These are phyloP conservation scores for Tolypocladium inflatum DNA, from an alignment of 2,329 filamentous ascomycete genomes.

Conservation along the genomic window DNA sequence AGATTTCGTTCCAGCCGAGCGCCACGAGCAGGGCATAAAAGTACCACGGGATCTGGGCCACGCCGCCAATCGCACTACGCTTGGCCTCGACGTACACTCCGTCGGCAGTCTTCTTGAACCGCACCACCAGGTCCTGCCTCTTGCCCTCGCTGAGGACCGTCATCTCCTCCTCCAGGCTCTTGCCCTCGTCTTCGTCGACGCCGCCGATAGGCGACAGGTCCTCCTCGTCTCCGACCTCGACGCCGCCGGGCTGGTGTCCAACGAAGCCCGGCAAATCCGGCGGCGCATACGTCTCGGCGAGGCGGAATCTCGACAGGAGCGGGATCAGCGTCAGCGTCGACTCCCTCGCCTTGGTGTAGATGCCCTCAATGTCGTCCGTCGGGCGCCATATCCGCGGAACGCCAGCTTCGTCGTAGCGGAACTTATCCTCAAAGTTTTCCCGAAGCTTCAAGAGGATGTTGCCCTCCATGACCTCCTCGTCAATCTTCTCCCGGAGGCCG, in stretches of 20 bases:
- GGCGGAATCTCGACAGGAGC: conserved; percentile 73
- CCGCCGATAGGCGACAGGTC: conserved; percentile 84
- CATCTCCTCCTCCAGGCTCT: conserved; percentile 93
- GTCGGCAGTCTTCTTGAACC: conserved; percentile 98
- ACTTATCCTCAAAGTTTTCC: conserved; percentile 99
- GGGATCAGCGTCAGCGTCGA: conserved; percentile 88
- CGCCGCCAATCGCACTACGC: conserved; percentile 87
- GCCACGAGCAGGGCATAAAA: conserved; percentile 86
- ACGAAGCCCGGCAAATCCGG: conserved; percentile 83
- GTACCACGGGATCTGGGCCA: conserved; percentile 88
- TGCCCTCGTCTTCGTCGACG: conserved; percentile 88
- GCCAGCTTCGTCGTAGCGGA: conserved; percentile 90
- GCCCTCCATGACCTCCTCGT: conserved; percentile 96
- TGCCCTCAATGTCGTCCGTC: conserved; percentile 90
- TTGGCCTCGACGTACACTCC: conserved; percentile 98
- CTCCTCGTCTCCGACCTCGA: conserved; percentile 78
- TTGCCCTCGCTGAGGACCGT: conserved; percentile 86
- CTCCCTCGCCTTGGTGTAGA: conserved; percentile 87
- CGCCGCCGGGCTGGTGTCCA: conserved; percentile 64
- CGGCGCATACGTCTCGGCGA: conserved; percentile 62
- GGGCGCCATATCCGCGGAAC: conserved; percentile 96
- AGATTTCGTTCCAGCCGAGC: conserved; percentile 97
- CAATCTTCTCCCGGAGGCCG: conserved; percentile 79
- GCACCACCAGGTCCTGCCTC: conserved; percentile 79
- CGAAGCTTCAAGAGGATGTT: conserved; percentile 91